Evolutionary conservation across 148 eudicot genomes (phyloP), one percentile per base, ranked within the genome.

Genomic region (Arctostaphylos glauca): DNA sequence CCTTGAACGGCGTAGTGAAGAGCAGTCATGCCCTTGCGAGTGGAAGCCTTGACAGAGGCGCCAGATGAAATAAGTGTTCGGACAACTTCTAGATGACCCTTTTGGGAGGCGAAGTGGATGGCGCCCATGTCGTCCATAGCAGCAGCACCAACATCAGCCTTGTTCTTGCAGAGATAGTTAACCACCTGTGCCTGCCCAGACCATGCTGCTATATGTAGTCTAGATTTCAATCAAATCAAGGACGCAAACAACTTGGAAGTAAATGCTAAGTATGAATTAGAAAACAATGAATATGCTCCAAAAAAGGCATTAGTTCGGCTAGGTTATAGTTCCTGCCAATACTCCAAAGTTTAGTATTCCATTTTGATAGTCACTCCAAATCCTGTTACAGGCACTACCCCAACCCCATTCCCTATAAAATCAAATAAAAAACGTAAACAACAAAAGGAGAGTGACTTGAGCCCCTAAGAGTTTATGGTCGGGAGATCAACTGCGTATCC

Each of bases 121-220:
- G 99, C 96, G 53, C 89, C 94, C 98, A 94, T 94, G 85, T 96
- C 97, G 78, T 96, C 99, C 94, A 94, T 90, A 68, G 99, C 99
- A 47, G 98, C 94, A 81, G 99, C 99, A 43, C 99, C 91, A 9
- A 90, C 89, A 87, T 96, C 98, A 8, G 96, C 99, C 80, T 92
- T 94, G 89, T 94, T 90, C 89, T 91, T 91, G 91, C 98, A 92
- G 62, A 96, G 94, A 87, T 84, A 87, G 81, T 76, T 88, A 67
- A 90, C 96, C 64, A 93, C 90, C 79, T 92, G 84, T 56, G 93
- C 84, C 52, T 96, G 96, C 77, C 99, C 99, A 56, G 99, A 89
- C 98, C 97, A 96, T 70, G 99, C 96, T 87, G 99, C 99, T 86
- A 96, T 91, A 90, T 94, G 98, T 76, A 96, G 87, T 84, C 99